Conservation (phyloP, 257 asterid genomes). For the Avicennia marina region DNA sequence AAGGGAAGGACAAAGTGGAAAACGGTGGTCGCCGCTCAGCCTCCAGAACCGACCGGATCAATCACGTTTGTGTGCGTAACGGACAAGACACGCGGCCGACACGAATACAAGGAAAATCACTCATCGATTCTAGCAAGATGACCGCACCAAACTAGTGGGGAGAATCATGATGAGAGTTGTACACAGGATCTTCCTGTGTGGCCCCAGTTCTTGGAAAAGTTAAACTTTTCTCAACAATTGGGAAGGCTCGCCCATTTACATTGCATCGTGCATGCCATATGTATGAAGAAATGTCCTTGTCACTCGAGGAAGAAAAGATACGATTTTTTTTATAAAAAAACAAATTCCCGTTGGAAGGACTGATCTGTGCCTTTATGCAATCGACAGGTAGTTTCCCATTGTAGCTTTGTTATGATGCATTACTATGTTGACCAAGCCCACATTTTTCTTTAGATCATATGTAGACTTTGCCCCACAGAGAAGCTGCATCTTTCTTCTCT, state of each 20-base stretch:
- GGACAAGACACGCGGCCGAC: constrained; percentile 38
- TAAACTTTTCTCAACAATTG: neutral
- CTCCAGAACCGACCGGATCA: constrained; percentile 32
- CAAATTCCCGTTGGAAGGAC: no score
- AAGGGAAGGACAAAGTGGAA: no score
- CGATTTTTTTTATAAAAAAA: no score
- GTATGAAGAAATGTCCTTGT: no score
- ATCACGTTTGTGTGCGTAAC: constrained; percentile 7
- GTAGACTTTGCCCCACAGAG: neutral
- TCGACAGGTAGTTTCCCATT: constrained; percentile 30
- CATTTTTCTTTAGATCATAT: neutral
- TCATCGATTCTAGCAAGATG: constrained; percentile 7
- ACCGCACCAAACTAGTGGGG: constrained; percentile 33
- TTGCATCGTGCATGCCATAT: no score
- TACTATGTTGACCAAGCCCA: constrained; percentile 31
- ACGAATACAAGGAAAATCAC: constrained; percentile 22
- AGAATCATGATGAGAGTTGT: constrained; percentile 27
- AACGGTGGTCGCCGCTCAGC: no score
- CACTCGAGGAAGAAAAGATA: no score
- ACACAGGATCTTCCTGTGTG: constrained; percentile 22
- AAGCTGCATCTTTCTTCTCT: neutral
- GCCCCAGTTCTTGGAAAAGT: constrained; percentile 13
- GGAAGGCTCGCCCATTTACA: no score
- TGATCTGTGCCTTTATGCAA: constrained; percentile 2
- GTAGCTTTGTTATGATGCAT: constrained; percentile 24